phyloP scores from a whole-genome alignment of 2,329 filamentous ascomycete genomes.

The Pseudogymnoascus sp. region DNA sequence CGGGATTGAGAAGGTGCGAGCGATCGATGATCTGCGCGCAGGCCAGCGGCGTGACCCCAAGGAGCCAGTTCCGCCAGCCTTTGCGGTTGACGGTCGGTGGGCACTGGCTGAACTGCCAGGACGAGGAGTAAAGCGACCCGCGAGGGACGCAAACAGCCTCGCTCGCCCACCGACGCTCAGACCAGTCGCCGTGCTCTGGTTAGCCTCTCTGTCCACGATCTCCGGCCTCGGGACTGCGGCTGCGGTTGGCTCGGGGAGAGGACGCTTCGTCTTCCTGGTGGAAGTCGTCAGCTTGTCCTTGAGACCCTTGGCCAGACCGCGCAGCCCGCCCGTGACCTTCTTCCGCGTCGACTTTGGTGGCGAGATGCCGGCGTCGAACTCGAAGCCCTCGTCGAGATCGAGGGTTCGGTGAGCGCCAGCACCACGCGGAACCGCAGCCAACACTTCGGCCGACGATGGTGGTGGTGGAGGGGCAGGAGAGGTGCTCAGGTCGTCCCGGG shows the following conservation, averaged over 20 bases:
- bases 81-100: neutral
- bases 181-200: neutral
- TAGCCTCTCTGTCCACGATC: neutral
- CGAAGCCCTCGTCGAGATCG: slow-evolving; percentile 5
- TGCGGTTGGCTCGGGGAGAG: neutral
- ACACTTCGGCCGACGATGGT: neutral
- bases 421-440: neutral
- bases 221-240: neutral
- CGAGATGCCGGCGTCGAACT: neutral
- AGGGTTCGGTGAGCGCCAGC: neutral
- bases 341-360: neutral
- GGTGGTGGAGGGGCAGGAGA: neutral
- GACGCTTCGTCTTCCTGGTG: neutral
- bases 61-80: neutral
- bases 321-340: neutral
- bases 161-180: neutral
- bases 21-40: neutral
- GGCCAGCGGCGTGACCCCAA: neutral
- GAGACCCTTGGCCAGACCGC: neutral
- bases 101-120: neutral
- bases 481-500: neutral
- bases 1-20: neutral
- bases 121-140: neutral
- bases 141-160: neutral
- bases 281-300: neutral